These are phyloP conservation scores for Chalara sp. DNA, from an alignment of 2,329 filamentous ascomycete species.

Conservation along the genomic window DNA sequence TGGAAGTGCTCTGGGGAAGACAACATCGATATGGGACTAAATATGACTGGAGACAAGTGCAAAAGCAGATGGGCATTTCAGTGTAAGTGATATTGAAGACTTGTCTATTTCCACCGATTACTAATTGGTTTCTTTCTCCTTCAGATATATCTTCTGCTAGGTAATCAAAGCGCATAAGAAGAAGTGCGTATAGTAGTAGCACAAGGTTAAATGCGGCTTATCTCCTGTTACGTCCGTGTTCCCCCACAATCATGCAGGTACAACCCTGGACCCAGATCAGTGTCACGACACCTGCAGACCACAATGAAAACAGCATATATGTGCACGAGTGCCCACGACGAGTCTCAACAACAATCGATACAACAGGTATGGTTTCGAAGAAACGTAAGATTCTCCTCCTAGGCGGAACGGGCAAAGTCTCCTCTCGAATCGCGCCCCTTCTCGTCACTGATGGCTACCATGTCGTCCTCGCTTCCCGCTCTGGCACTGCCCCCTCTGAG, in stretches of 20 bases:
- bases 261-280: no score
- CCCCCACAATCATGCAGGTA: no score
- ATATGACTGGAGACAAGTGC: conserved; percentile 25
- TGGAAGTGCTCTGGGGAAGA: conserved; percentile 25
- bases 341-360: no score
- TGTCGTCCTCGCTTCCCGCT: conserved; percentile 34
- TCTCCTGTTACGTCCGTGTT: no score
- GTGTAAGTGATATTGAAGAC: conserved; percentile 16
- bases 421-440: conserved; percentile 31
- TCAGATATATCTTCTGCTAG: no score
- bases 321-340: no score
- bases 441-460: conserved; percentile 25
- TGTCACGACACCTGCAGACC: no score
- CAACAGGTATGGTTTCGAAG: neutral
- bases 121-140: no score
- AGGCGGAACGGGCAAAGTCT: conserved; percentile 40
- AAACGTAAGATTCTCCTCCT: conserved; percentile 32
- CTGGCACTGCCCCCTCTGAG: conserved; percentile 20
- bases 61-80: conserved; percentile 24
- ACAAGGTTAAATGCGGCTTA: no score
- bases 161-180: no score
- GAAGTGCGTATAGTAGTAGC: no score
- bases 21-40: conserved; percentile 23
- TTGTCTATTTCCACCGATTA: neutral
- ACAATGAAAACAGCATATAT: no score